Percentiles rank a stretch among this genome's conserved stretches.
Conservation (phyloP, 768 basidiomycete genomes). For the Kondoa subrosea region DNA sequence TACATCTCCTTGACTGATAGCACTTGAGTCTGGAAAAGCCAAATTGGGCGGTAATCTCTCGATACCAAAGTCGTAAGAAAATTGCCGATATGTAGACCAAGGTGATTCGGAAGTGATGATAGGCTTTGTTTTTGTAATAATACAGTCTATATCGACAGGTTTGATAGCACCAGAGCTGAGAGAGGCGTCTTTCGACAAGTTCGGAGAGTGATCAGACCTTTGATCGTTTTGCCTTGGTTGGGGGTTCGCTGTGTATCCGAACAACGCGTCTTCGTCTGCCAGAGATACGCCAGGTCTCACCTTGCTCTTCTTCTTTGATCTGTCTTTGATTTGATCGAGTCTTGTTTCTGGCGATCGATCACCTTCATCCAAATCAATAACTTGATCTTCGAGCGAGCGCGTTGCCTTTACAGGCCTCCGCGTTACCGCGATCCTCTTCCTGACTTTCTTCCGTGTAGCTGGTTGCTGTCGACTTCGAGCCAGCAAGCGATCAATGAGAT, state of each 20-base stretch:
- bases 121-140: neutral
- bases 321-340: neutral
- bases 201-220: too few species aligned
- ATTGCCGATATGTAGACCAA: slow-evolving; percentile 18
- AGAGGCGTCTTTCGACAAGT: too few species aligned
- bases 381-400: too few species aligned
- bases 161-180: neutral
- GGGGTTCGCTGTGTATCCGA: too few species aligned
- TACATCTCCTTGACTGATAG: slow-evolving; percentile 16
- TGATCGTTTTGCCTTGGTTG: too few species aligned
- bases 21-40: slow-evolving; percentile 40
- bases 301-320: neutral
- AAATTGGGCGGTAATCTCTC: slow-evolving; percentile 40
- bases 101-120: neutral
- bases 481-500: slow-evolving; percentile 24
- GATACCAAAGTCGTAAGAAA: slow-evolving; percentile 42
- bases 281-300: neutral
- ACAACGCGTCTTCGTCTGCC: neutral
- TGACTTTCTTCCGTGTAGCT: neutral
- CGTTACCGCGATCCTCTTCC: neutral
- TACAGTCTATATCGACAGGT: neutral
- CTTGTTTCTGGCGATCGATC: too few species aligned
- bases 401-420: neutral
- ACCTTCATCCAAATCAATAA: too few species aligned
- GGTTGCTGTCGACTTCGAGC: slow-evolving; percentile 11